Percentiles rank a stretch among this genome's conserved stretches.
Conservation (phyloP, 2,329 filamentous ascomycete genomes). For the Lasiodiplodia sp. region DNA sequence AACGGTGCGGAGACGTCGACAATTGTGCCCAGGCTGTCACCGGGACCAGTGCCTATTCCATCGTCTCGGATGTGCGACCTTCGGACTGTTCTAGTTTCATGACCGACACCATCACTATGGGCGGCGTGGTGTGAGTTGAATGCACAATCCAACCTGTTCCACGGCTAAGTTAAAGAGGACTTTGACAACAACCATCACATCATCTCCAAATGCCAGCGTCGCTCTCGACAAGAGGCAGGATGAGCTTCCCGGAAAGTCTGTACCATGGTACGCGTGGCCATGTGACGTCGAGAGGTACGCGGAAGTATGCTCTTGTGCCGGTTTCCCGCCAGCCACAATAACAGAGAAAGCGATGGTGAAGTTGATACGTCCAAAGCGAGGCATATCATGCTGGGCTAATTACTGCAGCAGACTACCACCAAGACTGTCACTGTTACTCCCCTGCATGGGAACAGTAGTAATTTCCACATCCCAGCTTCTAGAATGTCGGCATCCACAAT, state of each 20-base stretch:
- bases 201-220: neutral
- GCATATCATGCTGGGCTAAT: neutral
- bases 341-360: conserved; percentile 1
- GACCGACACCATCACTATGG: conserved; percentile 12
- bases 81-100: conserved; percentile 29
- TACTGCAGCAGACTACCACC: neutral
- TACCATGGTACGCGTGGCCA: conserved; percentile 22
- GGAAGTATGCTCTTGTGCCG: conserved; percentile 28
- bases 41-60: neutral
- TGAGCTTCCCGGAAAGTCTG: neutral
- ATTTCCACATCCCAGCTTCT: neutral
- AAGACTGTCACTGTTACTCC: conserved; percentile 5
- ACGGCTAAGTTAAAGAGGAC: neutral
- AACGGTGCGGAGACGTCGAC: conserved; percentile 13
- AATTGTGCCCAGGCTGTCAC: conserved; percentile 6
- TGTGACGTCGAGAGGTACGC: conserved; percentile 28
- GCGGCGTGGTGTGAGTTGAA: conserved; percentile 5
- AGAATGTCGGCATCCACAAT: neutral
- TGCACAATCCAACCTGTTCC: neutral
- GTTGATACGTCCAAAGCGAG: neutral
- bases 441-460: neutral
- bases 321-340: conserved; percentile 12
- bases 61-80: neutral
- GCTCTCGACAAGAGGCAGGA: neutral
- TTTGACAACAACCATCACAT: conserved; percentile 3